Evolutionary conservation across 495 filamentous ascomycete genomes (phyloP), one percentile per base, ranked within the genome.

Genomic region (Talaromyces proteolyticus): DNA sequence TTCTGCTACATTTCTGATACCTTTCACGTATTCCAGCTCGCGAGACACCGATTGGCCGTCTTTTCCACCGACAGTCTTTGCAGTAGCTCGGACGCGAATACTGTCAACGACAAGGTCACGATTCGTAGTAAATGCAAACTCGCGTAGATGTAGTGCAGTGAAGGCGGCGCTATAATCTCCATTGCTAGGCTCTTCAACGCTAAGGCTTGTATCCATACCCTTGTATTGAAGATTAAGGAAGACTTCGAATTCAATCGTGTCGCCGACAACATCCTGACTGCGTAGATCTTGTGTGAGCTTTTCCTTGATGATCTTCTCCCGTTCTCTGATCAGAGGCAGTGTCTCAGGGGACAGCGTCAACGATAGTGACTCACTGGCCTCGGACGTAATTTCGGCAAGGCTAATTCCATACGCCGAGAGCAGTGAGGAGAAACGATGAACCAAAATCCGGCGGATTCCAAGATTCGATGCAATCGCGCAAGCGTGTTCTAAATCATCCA

Each of bases 71-170:
- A 68, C 61, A 16, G 65, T 63, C 52, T 73, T 65, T 17, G 69
- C 89, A 55, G 93, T 91, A 8, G 89, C 89, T 42, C 89, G 73
- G 12, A 88, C 87, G 17, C 89, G 79, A 18, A 94, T 85, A 64
- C 92, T 89, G 47, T 94, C 89, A 12, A 95, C 78, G 2, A 79
- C 53, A 20, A 81, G 68, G 0, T 68, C 56, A 11, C 74, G 59
- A 5, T 69, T 71, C 4, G 73, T 75, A 46, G 74, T 71, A 64
- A 81, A 81, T 19, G 68, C 67, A 45, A 81, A 81, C 49, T 81
- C 75, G 24, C 76, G 61, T 26, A 69, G 66, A 51, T 81, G 77
- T 10, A 68, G 66, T 7, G 63, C 53, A n/a, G 68, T 59, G 54
- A 80, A 80, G 19, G 68, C 64, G 23, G 65, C 57, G 17, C 65